Percentiles rank a stretch among this genome's conserved stretches.
These are phyloP conservation scores for Hsuehochloa calcarea DNA, from an alignment of 176 grass and related monocot species.

Conservation along the genomic window DNA sequence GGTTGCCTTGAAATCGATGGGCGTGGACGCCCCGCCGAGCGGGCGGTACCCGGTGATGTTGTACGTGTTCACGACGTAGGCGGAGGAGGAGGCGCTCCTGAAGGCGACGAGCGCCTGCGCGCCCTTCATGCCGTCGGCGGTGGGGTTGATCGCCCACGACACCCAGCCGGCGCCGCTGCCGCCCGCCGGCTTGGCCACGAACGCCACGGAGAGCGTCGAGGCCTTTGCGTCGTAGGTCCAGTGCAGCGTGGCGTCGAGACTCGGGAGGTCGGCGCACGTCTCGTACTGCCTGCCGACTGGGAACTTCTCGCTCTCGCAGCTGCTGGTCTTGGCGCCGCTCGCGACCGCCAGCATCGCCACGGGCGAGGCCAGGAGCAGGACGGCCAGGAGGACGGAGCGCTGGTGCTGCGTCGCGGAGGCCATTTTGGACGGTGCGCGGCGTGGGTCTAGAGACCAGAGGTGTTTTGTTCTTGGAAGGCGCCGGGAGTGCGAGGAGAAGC, in stretches of 20 bases:
- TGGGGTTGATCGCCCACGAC: slow-evolving; percentile 66
- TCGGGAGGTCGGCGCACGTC: slow-evolving; percentile 41
- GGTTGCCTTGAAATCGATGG: slow-evolving; percentile 41
- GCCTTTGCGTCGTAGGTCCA: slow-evolving; percentile 53
- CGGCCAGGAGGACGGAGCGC: not conserved
- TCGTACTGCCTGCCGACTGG: slow-evolving; percentile 16
- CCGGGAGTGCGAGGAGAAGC: not conserved
- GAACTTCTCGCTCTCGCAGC: slow-evolving; percentile 40
- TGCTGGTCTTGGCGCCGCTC: too few relatives aligned
- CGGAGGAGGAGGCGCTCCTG: not conserved
- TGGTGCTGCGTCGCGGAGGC: not conserved
- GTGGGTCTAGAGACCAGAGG: not conserved
- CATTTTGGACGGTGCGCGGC: not conserved
- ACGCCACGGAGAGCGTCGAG: slow-evolving; percentile 47
- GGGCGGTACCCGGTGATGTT: slow-evolving; percentile 29
- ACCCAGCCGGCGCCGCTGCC: slow-evolving; percentile 45
- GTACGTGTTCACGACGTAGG: slow-evolving; percentile 49
- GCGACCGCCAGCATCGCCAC: not conserved
- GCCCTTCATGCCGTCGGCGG: slow-evolving; percentile 54
- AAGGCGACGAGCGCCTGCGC: slow-evolving; percentile 60
- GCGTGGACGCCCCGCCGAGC: not conserved
- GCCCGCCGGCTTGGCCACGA: slow-evolving; percentile 36
- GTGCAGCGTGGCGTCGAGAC: slow-evolving; percentile 49
- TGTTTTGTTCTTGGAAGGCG: not conserved
- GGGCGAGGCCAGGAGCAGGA: not conserved